Conservation (phyloP, 768 basidiomycete species). For the Calocybe cyanea region DNA sequence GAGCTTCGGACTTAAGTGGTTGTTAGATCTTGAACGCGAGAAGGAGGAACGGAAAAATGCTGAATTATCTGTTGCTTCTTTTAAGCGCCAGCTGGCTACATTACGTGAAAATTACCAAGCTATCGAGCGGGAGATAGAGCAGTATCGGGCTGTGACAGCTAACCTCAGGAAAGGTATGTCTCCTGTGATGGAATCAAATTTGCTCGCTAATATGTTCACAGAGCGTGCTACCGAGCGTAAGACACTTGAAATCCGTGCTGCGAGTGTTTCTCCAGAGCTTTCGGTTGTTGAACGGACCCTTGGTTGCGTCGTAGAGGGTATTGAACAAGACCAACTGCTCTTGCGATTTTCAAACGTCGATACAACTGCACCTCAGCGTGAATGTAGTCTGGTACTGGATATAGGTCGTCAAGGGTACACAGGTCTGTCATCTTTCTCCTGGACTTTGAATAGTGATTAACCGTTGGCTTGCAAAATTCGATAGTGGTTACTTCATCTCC, state of each 20-base stretch:
- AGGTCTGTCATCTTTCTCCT: conserved; percentile 38
- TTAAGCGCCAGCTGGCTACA: conserved; percentile 64
- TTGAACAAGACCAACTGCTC: conserved; percentile 68
- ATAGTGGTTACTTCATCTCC: conserved; percentile 82
- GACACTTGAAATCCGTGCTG: conserved; percentile 50
- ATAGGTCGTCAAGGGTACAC: conserved; percentile 57
- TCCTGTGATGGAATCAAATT: background rate
- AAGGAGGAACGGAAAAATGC: conserved; percentile 71
- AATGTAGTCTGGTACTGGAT: conserved; percentile 77
- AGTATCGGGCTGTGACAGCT: conserved; percentile 57
- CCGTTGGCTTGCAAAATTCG: background rate
- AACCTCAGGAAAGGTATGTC: conserved; percentile 63
- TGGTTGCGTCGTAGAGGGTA: conserved; percentile 71
- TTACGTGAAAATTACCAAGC: conserved; percentile 55
- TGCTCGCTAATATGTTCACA: conserved; percentile 18
- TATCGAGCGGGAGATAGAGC: conserved; percentile 69
- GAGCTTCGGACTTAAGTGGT: background rate
- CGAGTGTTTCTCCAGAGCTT: conserved; percentile 52
- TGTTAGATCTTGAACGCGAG: conserved; percentile 60
- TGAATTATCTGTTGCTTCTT: conserved; percentile 53
- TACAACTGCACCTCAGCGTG: conserved; percentile 48
- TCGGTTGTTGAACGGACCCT: conserved; percentile 52
- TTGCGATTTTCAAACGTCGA: conserved; percentile 71
- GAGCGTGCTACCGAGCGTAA: conserved; percentile 68
- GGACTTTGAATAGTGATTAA: background rate